These are phyloP conservation scores for Melastoma candidum DNA, from an alignment of 441 rosid genomes.

Conservation along the genomic window DNA sequence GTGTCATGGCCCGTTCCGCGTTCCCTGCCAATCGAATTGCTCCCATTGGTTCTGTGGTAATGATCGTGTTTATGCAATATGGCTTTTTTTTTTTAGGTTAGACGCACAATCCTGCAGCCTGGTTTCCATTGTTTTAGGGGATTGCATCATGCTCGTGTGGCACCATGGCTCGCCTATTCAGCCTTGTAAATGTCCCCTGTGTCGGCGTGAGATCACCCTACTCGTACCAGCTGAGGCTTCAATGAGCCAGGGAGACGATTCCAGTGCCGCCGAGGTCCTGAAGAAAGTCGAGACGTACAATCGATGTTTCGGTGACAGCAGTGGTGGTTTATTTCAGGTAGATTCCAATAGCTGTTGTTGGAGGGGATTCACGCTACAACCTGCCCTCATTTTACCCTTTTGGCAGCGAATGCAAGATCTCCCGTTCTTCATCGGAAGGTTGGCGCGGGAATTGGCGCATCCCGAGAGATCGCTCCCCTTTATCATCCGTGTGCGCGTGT, in stretches of 20 bases:
- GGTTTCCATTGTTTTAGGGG: slow-evolving; percentile 26
- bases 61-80: too few species aligned
- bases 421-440: slow-evolving; percentile 68
- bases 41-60: slow-evolving; percentile 96
- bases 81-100: too few species aligned
- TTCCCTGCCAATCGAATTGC: slow-evolving; percentile 90
- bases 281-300: slow-evolving; percentile 53
- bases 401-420: slow-evolving; percentile 82
- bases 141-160: slow-evolving; percentile 85
- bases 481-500: slow-evolving; percentile 69
- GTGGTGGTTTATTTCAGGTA: slow-evolving; percentile 59
- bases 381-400: slow-evolving; percentile 2
- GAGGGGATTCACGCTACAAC: too few species aligned
- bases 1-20: slow-evolving; percentile 56
- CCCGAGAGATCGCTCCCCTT: slow-evolving; percentile 85
- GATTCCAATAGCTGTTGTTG: too few species aligned
- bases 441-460: slow-evolving; percentile 66
- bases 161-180: slow-evolving; percentile 60
- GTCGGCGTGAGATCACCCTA: slow-evolving; percentile 73
- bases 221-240: slow-evolving; percentile 62
- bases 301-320: slow-evolving; percentile 49
- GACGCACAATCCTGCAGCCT: too few species aligned
- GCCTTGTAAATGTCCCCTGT: slow-evolving; percentile 78
- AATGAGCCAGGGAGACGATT: slow-evolving; percentile 28
- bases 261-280: slow-evolving; percentile 37